These are phyloP conservation scores for Spathaspora girioi DNA, from an alignment of 805 yeast genomes.

Conservation along the genomic window DNA sequence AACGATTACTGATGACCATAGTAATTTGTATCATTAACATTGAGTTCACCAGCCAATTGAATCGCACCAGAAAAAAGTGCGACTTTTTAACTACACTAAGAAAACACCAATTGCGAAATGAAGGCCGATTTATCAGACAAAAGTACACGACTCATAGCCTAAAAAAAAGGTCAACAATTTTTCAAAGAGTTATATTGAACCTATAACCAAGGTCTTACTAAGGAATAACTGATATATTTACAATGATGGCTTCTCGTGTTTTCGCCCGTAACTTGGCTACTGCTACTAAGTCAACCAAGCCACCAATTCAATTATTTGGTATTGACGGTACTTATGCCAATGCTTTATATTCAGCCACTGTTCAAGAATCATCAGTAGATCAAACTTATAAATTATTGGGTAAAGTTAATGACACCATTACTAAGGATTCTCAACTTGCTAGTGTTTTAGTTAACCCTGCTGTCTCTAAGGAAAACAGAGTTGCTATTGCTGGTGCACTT, in stretches of 20 bases:
- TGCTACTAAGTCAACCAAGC: constrained; percentile 61
- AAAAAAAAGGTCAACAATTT: constrained; percentile 1
- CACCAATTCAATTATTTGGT: constrained; percentile 93
- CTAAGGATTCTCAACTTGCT: constrained; percentile 60
- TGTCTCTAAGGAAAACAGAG: constrained; percentile 70
- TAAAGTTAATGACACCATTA: constrained; percentile 51
- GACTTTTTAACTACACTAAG: neutral
- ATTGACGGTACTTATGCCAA: constrained; percentile 96
- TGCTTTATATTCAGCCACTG: constrained; percentile 90
- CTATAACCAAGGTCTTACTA: too few relatives aligned
- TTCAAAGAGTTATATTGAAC: neutral
- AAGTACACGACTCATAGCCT: neutral
- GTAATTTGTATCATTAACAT: neutral
- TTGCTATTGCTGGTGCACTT: constrained; percentile 61
- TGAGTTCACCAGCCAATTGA: neutral
- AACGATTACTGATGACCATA: neutral
- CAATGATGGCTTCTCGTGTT: constrained; percentile 56
- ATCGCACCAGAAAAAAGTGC: constrained; percentile 1
- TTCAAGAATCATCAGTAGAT: constrained; percentile 73
- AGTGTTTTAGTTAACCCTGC: constrained; percentile 78
- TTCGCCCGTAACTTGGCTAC: constrained; percentile 73
- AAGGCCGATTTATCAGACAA: neutral
- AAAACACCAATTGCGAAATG: neutral
- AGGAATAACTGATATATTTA: neutral
- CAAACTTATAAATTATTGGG: constrained; percentile 63